Evolutionary conservation across 2,329 filamentous ascomycete species (phyloP).

Genomic region (Aureobasidium namibiae): DNA sequence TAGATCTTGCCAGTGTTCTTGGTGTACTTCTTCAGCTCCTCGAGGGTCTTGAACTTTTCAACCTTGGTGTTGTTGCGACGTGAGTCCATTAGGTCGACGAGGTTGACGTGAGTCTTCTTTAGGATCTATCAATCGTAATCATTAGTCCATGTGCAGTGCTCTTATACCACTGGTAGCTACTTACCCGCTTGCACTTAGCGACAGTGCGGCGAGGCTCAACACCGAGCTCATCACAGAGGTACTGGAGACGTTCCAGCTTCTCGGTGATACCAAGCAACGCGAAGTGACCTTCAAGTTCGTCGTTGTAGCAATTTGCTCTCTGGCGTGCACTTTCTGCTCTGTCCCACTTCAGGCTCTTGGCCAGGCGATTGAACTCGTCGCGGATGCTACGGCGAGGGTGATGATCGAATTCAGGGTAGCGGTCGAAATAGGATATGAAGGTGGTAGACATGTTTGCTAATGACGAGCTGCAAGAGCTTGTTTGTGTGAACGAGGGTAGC

Average conservation of each 20-base stretch:
- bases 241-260: slow-evolving; percentile 13
- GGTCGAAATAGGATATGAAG: neutral
- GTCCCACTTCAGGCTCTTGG: neutral
- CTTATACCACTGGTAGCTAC: neutral
- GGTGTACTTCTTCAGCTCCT: slow-evolving; percentile 8
- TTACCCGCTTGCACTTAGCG: slow-evolving; percentile 16
- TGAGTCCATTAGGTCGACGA: slow-evolving; percentile 14
- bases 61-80: slow-evolving; percentile 1
- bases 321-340: neutral
- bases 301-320: neutral
- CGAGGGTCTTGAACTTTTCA: neutral
- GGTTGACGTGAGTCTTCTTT: slow-evolving; percentile 14
- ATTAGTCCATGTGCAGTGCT: neutral
- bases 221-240: slow-evolving; percentile 13
- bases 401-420: neutral
- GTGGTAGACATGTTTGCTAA: neutral
- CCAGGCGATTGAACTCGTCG: neutral
- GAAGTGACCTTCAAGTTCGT: neutral
- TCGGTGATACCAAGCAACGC: neutral
- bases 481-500: neutral
- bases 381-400: neutral
- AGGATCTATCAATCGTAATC: slow-evolving; percentile 11
- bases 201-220: slow-evolving; percentile 7
- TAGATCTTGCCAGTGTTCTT: neutral
- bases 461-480: neutral